Evolutionary conservation across 2,329 filamentous ascomycete species (phyloP), one percentile per base, ranked within the genome.

Genomic region (Cadophora sp.): DNA sequence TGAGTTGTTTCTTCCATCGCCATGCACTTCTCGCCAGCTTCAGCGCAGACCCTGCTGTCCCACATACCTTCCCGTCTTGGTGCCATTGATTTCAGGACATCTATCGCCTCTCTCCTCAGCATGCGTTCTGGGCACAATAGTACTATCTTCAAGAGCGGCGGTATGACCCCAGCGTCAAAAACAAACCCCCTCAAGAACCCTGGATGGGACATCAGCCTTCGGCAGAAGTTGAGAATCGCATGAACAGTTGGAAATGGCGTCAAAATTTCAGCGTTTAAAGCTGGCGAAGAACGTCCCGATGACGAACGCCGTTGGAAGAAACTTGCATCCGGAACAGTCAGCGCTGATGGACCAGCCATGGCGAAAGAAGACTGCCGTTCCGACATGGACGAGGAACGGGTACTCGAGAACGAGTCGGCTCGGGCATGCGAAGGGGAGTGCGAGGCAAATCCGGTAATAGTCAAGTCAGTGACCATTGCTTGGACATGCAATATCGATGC

Each of bases 141-240:
- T 43, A 71, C 55, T 7, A 72, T 50, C 6, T 60, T 63, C 9
- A 67, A 33, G 24, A 74, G 64, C 11, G 61, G 51, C 8, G 70
- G 69, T 16, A 74, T 70, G 33, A 73, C 66, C 3, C 72, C 71
- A 30, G 62, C 41, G 36, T 74, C 72, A n/a, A 72, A 74, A 11
- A 74, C 72, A 48, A 73, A 73, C 14, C 62, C 63, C 45, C 47
- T 67, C 3, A 47, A 60, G 50, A 70, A 68, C 3, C 24, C 16
- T 56, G 59, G 65, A 62, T 70, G 66, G 0, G 39, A 39, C 13
- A 65, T 45, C 1, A 68, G 20, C 30, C 60, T 36, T 1, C 66
- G 60, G 20, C 59, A 62, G 45, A 70, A 67, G 16, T 64, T 56
- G 0, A 70, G 39, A 58, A 67, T 68, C 1, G 66, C 64, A 56